Evolutionary conservation across 768 basidiomycete genomes (phyloP).

Genomic region (Lepiota brunneoincarnata): DNA sequence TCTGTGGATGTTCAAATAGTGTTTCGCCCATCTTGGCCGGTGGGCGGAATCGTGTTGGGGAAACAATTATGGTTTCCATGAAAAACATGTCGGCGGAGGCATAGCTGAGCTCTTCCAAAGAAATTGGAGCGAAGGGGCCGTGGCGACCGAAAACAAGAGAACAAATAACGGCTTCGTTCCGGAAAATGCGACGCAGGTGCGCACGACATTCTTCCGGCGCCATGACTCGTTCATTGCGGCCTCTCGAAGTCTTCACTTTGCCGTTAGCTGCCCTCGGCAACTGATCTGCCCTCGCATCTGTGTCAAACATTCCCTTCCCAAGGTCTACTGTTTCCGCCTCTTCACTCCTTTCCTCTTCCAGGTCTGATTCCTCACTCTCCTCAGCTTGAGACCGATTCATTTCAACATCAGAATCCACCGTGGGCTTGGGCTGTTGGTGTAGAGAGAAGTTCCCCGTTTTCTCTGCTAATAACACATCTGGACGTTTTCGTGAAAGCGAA

Average conservation of each 20-base stretch:
- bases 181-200: constrained; percentile 86
- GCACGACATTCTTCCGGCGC: constrained; percentile 91
- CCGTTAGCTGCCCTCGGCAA: constrained; percentile 76
- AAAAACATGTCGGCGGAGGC: constrained; percentile 97
- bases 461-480: constrained; percentile 68
- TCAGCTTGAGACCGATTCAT: constrained; percentile 50
- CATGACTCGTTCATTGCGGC: constrained; percentile 88
- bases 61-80: constrained; percentile 86
- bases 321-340: constrained; percentile 24
- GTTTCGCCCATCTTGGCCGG: constrained; percentile 89
- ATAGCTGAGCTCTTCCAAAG: constrained; percentile 55
- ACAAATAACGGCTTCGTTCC: constrained; percentile 79
- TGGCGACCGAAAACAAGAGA: constrained; percentile 90
- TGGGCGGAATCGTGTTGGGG: constrained; percentile 95
- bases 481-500: constrained; percentile 58
- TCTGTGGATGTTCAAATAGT: constrained; percentile 95
- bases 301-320: constrained; percentile 11
- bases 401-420: constrained; percentile 40
- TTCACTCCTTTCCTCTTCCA: constrained; percentile 44
- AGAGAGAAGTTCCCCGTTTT: constrained; percentile 30
- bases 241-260: constrained; percentile 69
- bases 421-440: constrained; percentile 19
- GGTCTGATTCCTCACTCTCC: constrained; percentile 48
- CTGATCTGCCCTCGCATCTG: constrained; percentile 14
- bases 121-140: constrained; percentile 72